A percentile compares a stretch with the other conserved stretches of the same genome.
Evolutionary conservation across 1,284 basidiomycete species (phyloP).

Genomic region (Ganoderma resinaceum): DNA sequence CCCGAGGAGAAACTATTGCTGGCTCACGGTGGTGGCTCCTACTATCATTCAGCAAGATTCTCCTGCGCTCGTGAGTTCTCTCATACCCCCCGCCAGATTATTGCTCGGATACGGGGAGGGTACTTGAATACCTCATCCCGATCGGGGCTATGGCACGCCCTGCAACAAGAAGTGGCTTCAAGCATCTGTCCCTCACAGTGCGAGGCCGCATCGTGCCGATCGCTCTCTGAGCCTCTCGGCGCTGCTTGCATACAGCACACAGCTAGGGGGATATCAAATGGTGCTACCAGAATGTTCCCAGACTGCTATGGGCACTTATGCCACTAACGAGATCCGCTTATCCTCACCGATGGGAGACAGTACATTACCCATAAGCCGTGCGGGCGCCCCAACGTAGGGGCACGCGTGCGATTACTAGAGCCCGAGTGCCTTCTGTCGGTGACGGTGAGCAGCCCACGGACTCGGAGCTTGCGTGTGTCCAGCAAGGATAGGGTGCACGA

Average conservation of each 20-base stretch:
- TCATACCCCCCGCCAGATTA: background rate
- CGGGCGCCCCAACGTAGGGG: background rate
- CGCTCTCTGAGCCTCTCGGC: background rate
- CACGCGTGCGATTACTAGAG: background rate
- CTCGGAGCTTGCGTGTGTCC: background rate
- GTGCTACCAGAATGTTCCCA: background rate
- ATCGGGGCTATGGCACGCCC: background rate
- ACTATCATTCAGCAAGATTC: background rate
- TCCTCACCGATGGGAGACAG: background rate
- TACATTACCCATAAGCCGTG: background rate
- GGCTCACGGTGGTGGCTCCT: background rate
- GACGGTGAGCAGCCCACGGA: background rate
- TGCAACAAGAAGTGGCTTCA: background rate
- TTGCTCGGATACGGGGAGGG: background rate
- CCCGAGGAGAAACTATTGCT: background rate
- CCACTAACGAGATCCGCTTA: background rate
- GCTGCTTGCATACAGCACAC: background rate
- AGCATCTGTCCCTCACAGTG: background rate
- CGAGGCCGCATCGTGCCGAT: background rate
- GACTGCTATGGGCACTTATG: background rate
- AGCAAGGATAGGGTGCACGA: background rate
- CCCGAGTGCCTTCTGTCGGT: background rate
- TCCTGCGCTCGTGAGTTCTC: background rate
- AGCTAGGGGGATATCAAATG: background rate
- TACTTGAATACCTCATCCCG: background rate